Evolutionary conservation across 1,139 yeast genomes (phyloP).

Genomic region (Taphrina pruni): DNA sequence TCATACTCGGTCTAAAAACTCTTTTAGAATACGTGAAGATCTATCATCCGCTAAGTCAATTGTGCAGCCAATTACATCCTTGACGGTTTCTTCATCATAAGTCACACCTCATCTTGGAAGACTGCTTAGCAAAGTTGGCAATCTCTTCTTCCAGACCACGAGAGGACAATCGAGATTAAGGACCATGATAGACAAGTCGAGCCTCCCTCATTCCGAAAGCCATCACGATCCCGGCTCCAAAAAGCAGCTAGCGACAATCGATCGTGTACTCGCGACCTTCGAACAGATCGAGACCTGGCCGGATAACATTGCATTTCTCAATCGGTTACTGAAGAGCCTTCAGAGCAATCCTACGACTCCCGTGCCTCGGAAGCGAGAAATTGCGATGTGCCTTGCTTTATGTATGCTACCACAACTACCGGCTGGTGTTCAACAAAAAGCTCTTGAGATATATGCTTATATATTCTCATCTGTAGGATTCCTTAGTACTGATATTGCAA

Average conservation of each 20-base stretch:
- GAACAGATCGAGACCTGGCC: conserved; percentile 97
- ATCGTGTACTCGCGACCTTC: conserved; percentile 75
- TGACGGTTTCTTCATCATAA: no score
- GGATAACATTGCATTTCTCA: conserved; percentile 89
- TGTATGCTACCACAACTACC: conserved; percentile 84
- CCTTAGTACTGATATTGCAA: conserved; percentile 60
- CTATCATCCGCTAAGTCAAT: no score
- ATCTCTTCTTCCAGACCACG: no score
- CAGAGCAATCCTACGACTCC: conserved; percentile 47
- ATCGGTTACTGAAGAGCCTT: conserved; percentile 64
- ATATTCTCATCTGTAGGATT: conserved; percentile 65
- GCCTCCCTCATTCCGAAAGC: background rate
- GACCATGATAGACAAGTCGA: background rate
- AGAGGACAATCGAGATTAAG: no score
- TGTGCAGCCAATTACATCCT: no score
- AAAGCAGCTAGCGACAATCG: conserved; percentile 69
- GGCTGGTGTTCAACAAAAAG: conserved; percentile 91
- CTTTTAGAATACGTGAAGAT: no score
- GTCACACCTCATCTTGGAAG: no score
- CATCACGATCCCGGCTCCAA: conserved; percentile 1
- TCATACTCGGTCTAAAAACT: no score
- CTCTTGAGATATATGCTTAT: conserved; percentile 74
- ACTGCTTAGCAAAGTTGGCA: no score
- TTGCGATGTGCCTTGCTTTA: conserved; percentile 55
- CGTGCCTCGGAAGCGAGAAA: conserved; percentile 60